Conservation (phyloP, 2,329 filamentous ascomycete species). For the Elsinoe australis region DNA sequence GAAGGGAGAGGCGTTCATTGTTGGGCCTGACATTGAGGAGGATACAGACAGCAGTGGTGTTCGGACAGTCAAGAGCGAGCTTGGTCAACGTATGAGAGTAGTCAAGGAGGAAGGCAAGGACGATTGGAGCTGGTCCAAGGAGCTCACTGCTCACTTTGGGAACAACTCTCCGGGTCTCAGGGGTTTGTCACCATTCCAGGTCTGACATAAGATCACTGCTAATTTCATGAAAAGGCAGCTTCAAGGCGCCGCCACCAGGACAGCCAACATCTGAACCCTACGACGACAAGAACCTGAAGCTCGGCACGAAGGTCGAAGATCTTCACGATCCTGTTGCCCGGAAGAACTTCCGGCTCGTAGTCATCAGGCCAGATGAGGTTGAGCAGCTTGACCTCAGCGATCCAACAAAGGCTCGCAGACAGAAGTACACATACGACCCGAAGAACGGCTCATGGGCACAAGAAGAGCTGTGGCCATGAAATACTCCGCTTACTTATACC, state of each 20-base stretch:
- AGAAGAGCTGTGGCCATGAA: constrained; percentile 59
- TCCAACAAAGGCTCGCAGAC: constrained; percentile 55
- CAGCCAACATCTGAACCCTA: constrained; percentile 39
- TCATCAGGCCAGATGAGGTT: constrained; percentile 73
- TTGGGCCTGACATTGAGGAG: constrained; percentile 60
- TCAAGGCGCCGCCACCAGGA: constrained; percentile 47
- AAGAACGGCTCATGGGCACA: constrained; percentile 54
- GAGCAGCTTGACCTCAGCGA: constrained; percentile 67
- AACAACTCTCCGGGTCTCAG: constrained; percentile 77
- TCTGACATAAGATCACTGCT: constrained; percentile 15
- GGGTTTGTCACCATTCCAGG: constrained; percentile 37
- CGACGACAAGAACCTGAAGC: constrained; percentile 37
- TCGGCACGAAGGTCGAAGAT: constrained; percentile 60
- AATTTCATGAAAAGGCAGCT: constrained; percentile 53
- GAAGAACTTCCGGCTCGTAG: constrained; percentile 73
- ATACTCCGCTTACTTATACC: no score
- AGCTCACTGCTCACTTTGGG: constrained; percentile 82
- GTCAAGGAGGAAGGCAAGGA: constrained; percentile 38
- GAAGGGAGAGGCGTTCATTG: constrained; percentile 64
- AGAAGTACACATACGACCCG: constrained; percentile 56
- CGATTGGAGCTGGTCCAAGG: constrained; percentile 68
- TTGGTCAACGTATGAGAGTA: constrained; percentile 57
- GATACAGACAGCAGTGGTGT: constrained; percentile 46
- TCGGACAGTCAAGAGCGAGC: constrained; percentile 51
- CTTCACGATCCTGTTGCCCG: constrained; percentile 64